Conservation (phyloP, 2,329 filamentous ascomycete species). For the Amesomyces nigricolor region DNA sequence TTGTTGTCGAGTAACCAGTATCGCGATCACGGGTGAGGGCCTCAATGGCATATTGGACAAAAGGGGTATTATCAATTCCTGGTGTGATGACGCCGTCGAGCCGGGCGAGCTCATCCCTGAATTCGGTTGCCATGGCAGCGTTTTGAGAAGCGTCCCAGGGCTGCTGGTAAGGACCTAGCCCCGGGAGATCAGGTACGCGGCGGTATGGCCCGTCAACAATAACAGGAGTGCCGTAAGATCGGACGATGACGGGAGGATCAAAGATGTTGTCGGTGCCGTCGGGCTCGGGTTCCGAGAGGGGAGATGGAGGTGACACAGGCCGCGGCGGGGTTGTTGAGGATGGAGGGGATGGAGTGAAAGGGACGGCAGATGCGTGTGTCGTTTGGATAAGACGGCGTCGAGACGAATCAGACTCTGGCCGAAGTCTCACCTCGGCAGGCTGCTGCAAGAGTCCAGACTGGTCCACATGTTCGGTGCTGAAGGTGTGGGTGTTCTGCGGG, state of each 20-base stretch:
- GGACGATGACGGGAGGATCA: constrained; percentile 30
- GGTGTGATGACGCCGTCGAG: constrained; percentile 58
- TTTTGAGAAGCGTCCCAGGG: constrained; percentile 20
- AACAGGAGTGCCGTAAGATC: constrained; percentile 24
- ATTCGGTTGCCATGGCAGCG: constrained; percentile 28
- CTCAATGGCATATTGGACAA: constrained; percentile 84
- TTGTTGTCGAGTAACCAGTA: constrained; percentile 48
- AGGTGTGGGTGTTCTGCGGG: constrained; percentile 27
- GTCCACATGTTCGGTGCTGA: constrained; percentile 35
- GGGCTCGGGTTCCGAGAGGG: constrained; percentile 33
- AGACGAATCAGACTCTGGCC: not conserved
- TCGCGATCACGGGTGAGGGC: constrained; percentile 74
- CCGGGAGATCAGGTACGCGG: constrained; percentile 20
- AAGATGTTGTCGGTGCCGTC: constrained; percentile 41
- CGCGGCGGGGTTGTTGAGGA: not conserved
- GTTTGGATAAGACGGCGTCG: not conserved
- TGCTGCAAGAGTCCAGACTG: constrained; percentile 25
- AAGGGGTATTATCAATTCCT: constrained; percentile 76
- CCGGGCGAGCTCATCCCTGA: constrained; percentile 49
- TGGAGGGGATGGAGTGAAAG: not conserved
- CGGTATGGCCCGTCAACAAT: constrained; percentile 23
- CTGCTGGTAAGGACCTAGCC: constrained; percentile 17
- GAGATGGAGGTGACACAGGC: constrained; percentile 27
- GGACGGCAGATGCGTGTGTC: not conserved
- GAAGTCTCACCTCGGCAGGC: constrained; percentile 18